phyloP scores from a whole-genome alignment of 352 stramenopile genomes.

The Pythium monospermum region DNA sequence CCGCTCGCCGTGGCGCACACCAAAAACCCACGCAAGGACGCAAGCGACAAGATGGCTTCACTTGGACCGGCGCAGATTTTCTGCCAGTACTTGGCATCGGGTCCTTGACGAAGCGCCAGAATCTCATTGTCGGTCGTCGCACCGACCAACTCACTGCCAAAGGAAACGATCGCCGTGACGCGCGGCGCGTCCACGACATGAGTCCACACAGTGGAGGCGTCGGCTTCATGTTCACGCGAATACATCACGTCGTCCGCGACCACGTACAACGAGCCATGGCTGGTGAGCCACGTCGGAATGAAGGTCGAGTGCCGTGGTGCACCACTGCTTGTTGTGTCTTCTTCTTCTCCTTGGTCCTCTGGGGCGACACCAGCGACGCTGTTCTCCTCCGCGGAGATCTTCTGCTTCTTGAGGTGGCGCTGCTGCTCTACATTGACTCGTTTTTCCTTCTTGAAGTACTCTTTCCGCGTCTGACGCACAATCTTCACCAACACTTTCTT shows the following conservation, averaged over 20 bases:
- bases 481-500: conserved; percentile 88
- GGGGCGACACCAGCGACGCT: no score
- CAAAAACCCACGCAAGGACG: conserved; percentile 58
- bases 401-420: conserved; percentile 63
- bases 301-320: conserved; percentile 22
- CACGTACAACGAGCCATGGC: conserved; percentile 67
- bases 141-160: conserved; percentile 63
- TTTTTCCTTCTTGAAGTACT: conserved; percentile 87
- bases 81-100: conserved; percentile 37
- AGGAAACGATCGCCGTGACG: conserved; percentile 67
- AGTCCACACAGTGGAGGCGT: conserved; percentile 33
- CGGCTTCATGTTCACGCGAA: conserved; percentile 53
- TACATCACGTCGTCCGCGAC: conserved; percentile 54
- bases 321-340: conserved; percentile 3
- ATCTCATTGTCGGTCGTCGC: conserved; percentile 49
- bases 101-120: conserved; percentile 42
- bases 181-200: conserved; percentile 33
- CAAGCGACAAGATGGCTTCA: conserved; percentile 46
- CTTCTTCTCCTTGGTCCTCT: no score
- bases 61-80: conserved; percentile 42
- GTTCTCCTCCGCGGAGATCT: conserved; percentile 17
- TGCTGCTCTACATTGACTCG: conserved; percentile 44
- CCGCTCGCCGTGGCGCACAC: conserved; percentile 55
- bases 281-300: conserved; percentile 72
- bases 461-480: conserved; percentile 74